Evolutionary conservation across 140 eudicot genomes (phyloP).

Genomic region (Erigeron philadelphicus): DNA sequence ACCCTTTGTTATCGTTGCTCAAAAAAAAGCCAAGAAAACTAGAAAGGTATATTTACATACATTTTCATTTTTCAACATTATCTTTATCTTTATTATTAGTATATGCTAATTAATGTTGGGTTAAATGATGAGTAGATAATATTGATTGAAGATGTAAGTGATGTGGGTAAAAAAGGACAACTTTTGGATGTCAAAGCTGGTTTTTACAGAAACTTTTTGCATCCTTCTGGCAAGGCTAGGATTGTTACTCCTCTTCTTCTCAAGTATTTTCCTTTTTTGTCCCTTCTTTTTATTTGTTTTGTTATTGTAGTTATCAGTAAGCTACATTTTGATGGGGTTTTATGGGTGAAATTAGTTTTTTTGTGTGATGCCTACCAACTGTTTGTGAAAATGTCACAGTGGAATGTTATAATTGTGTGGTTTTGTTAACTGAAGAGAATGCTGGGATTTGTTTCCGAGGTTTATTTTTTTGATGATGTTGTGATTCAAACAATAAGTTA

Average conservation of each 20-base stretch:
- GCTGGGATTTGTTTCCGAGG: constrained; percentile 13
- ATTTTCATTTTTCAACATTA: constrained; percentile 17
- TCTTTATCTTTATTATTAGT: background rate
- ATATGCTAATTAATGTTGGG: background rate
- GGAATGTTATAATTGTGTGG: background rate
- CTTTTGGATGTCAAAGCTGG: constrained; percentile 80
- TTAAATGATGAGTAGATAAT: constrained; percentile 36
- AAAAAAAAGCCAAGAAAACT: constrained; percentile 70
- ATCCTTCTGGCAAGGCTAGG: constrained; percentile 71
- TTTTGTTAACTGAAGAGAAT: background rate
- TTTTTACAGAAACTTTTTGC: constrained; percentile 66
- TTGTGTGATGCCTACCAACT: constrained; percentile 23
- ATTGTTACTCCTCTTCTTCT: constrained; percentile 62
- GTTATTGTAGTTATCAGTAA: background rate
- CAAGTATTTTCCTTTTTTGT: constrained; percentile 42
- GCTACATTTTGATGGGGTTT: background rate
- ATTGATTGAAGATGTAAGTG: constrained; percentile 52
- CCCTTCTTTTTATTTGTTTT: constrained; percentile 4
- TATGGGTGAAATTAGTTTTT: background rate
- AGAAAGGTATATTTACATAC: constrained; percentile 48
- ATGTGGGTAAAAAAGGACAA: constrained; percentile 63
- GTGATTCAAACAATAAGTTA: constrained; percentile 10
- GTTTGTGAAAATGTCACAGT: constrained; percentile 25
- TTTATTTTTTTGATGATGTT: background rate
- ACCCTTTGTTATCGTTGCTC: constrained; percentile 44